Evolutionary conservation across 2,329 filamentous ascomycete species (phyloP).

Genomic region (Diaporthe capsici): DNA sequence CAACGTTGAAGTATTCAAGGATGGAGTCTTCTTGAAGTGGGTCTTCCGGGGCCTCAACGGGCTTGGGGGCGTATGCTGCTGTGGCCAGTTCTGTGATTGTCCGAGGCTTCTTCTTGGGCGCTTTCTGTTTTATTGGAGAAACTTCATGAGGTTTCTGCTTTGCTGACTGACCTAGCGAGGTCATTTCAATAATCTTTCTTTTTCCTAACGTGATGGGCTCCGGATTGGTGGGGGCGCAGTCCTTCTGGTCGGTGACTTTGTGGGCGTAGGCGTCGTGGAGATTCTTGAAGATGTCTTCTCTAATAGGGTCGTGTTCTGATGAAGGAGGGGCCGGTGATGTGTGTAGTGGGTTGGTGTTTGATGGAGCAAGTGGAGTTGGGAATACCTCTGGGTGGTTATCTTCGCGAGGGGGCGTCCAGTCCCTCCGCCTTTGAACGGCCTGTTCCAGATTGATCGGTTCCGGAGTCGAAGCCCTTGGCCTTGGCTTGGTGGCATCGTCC

Average conservation of each 20-base stretch:
- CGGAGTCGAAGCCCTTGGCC: constrained; percentile 44
- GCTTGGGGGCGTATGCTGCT: constrained; percentile 70
- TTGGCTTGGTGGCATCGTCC: constrained; percentile 42
- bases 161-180: constrained; percentile 51
- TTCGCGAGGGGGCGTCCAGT: constrained; percentile 78
- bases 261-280: constrained; percentile 61
- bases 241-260: constrained; percentile 43
- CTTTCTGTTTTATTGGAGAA: constrained; percentile 63
- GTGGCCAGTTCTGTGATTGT: constrained; percentile 86
- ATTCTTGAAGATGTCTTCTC: constrained; percentile 57
- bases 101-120: constrained; percentile 76
- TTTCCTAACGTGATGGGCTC: constrained; percentile 61
- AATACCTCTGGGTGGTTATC: constrained; percentile 48
- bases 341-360: constrained; percentile 22
- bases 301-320: constrained; percentile 11
- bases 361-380: neutral
- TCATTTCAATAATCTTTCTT: constrained; percentile 68
- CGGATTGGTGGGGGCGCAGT: constrained; percentile 42
- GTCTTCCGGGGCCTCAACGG: constrained; percentile 52
- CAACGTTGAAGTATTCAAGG: constrained; percentile 60
- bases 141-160: constrained; percentile 40
- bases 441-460: constrained; percentile 57
- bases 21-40: constrained; percentile 55
- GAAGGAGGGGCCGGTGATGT: neutral
- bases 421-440: constrained; percentile 68